Base-by-base conservation (phyloP, 139 green algal species). In the Zygnema cylindricum region DNA sequence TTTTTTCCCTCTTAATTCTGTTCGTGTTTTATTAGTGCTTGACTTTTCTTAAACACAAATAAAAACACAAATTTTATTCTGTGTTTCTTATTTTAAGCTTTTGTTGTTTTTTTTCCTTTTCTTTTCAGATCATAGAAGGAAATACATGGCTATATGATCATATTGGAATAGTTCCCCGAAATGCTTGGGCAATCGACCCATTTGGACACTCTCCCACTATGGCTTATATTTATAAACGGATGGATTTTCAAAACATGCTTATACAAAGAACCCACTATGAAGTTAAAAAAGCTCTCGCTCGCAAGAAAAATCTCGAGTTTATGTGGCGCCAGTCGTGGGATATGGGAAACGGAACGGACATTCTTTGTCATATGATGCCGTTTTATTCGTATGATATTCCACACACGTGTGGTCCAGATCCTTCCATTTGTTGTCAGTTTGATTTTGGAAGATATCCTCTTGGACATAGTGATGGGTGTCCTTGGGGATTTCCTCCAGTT, bases 181-280 rank as follows among this genome's bases (percentile, higher is more conserved):
- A 54, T 25, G 39, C 39, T 23, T 91, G 87, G 87, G 49, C 73
- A 69, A 91, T 90, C 73, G 87, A 91, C 54, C 87, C 87, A 1
- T 91, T 91, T 38, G 87, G 87, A 22, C 85, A 90, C 43, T 90
- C 82, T 0, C n/a, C 81, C 82, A 86, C 55, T 43, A 91, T 91
- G 87, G 35, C 87, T 42, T 90, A 82, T 81, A 40, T 90, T 23
- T 39, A 78, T 32, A 40, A 77, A 16, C 85, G 33, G 0, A 83
- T 69, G 36, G 85, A 79, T 35, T 90, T 90, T 41, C 32, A 43
- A 43, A 77, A 90, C 78, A 90, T 90, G 85, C 43, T 90, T 40
- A 87, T 90, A 23, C 87, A 91, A 82, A 55, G 87, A n/a, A 75
- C 43, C 40, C 87, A 91, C 42, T 91, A 91, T 77, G 87, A 91